These are phyloP conservation scores for Chimonanthus praecox DNA, from an alignment of 164 flowering plant genomes.

Conservation along the genomic window DNA sequence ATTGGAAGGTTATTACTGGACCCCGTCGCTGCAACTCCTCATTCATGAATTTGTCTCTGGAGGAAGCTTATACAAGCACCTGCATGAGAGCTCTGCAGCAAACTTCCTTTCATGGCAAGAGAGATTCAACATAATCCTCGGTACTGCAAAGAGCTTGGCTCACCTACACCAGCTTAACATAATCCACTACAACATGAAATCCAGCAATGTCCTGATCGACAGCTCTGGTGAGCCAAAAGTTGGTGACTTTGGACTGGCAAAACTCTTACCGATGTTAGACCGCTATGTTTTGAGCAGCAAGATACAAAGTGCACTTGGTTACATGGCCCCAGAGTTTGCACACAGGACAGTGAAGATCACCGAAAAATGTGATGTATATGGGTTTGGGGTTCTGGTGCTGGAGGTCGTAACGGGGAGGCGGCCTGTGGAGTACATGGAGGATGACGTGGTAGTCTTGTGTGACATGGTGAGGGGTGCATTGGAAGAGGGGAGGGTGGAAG, in stretches of 20 bases:
- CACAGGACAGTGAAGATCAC: slow-evolving; percentile 83
- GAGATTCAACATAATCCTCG: slow-evolving; percentile 73
- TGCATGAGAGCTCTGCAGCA: slow-evolving; percentile 51
- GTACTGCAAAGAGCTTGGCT: slow-evolving; percentile 72
- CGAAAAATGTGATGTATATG: slow-evolving; percentile 90
- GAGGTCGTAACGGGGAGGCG: slow-evolving; percentile 86
- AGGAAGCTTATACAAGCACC: slow-evolving; percentile 71
- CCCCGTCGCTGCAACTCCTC: slow-evolving; percentile 79
- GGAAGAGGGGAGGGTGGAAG: slow-evolving; percentile 76
- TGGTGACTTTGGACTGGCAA: slow-evolving; percentile 83
- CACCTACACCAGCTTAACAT: slow-evolving; percentile 63
- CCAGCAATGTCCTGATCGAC: slow-evolving; percentile 72
- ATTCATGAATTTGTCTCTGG: slow-evolving; percentile 68
- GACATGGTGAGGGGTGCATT: slow-evolving; percentile 83
- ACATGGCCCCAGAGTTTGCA: slow-evolving; percentile 98
- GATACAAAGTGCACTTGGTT: slow-evolving; percentile 95
- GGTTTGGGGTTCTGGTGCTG: slow-evolving; percentile 74
- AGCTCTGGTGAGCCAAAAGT: slow-evolving; percentile 64
- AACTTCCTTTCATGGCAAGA: slow-evolving; percentile 68
- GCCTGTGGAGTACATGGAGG: slow-evolving; percentile 98
- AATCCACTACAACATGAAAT: slow-evolving; percentile 84
- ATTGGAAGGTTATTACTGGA: slow-evolving; percentile 95
- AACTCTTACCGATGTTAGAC: slow-evolving; percentile 75
- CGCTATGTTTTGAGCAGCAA: slow-evolving; percentile 85
- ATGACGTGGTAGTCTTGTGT: slow-evolving; percentile 81